Base-by-base conservation (phyloP, 305 asterid species). In the Fraxinus angustifolia region DNA sequence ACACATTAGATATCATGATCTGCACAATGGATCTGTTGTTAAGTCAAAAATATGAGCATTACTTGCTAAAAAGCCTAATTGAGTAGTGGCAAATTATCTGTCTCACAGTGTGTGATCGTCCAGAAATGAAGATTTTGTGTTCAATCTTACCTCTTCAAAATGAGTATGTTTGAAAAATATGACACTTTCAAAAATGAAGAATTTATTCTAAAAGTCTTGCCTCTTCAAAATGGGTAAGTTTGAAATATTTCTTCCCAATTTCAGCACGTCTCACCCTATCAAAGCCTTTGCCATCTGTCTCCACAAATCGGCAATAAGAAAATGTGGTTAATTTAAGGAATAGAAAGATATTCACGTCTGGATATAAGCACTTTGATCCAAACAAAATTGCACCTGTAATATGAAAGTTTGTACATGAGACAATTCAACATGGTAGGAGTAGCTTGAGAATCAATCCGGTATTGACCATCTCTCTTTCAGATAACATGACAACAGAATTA, bases 341-440 rank as follows among this genome's bases (percentile, higher is more conserved):
- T 4, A 50, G 75, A 81, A 80, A 33, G 45, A 78, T 19, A 78
- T 16, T 40, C 5, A 62, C 10, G 38, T 0, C 14, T 34, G 17
- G 34, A 38, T 14, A 75, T 67, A 21, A 60, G 30, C 14, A 60
- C 11, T 3, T 45, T 72, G 80, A 78, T 82, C 67, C 68, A 79
- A 45, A 80, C 34, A 60, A 76, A 79, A 48, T 65, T 42, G 62
- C 86, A 96, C 97, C 98, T 94, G 97, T 90, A 93, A 87, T 96
- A 94, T 26, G 97, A 94, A 74, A 96, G 98, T 86, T 92, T 92
- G 93, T 96, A 94, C 99, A 96, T 94, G 78, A 96, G 98, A 84
- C 88, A 81, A 89, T 96, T 96, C 75, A 96, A 91, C 98, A 94
- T 96, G 85, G 99, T 96, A 34, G 94, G 97, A 77, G 99, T 94